Base-by-base conservation (phyloP, 257 asterid species). In the Mentha longifolia region DNA sequence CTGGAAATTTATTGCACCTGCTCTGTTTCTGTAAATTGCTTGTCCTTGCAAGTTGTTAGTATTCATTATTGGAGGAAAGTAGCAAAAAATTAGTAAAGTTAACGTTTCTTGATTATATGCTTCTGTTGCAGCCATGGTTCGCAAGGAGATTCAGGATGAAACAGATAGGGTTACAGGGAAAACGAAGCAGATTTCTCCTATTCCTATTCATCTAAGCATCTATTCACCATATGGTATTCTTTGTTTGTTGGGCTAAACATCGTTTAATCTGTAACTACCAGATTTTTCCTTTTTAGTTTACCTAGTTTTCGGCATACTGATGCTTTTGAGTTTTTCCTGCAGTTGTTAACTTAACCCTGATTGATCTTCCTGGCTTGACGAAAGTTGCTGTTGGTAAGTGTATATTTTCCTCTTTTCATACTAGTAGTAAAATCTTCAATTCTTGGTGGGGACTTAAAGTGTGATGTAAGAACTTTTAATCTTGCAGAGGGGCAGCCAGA, bases 291-390 rank as follows among this genome's bases (percentile, higher is more conserved):
- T 50, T 59, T 42, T 51, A 12, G 56, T 46, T 59, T 64, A 33
- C 67, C 56, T 17, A 19, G 37, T 55, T 52, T 71, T 74, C 41
- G 10, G 47, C 12, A 13, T 25, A 46, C 62, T 59, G 39, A 71
- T 72, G 42, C 46, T 62, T 57, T 22, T 47, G 63, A 20, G 46
- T 78, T 64, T 69, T 67, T 76, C 51, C 22, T 64, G 80, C 95
- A 93, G 98, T 91, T 78, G 98, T 93, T 75, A 93, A 93, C 84
- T 79, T 91, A 76, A 89, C 98, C 42, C 85, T 93, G 67, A 83
- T 93, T 50, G 98, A 93, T 85, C 86, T 93, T 78, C 98, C 98
- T 61, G 97, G 98, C 56, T 78, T 90, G 80, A 92, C 98, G 37
- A 92, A 90, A 80, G 97, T 93, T 69, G 98, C 97, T 52, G 85